Evolutionary conservation across 1,284 basidiomycete species (phyloP), one percentile per base, ranked within the genome.

Genomic region (Pyrrhoderma noxium): DNA sequence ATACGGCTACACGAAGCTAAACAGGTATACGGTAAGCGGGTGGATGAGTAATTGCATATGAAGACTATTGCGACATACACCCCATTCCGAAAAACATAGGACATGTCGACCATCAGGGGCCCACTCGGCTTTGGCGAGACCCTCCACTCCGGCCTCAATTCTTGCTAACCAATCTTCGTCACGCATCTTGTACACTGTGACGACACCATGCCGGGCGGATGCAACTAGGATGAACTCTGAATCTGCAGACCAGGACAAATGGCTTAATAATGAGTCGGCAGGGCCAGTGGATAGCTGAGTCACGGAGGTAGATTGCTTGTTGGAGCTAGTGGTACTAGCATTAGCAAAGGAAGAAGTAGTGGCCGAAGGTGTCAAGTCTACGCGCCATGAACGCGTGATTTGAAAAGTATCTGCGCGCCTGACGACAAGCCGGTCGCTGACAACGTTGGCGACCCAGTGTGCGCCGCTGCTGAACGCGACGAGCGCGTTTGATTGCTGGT

Each of bases 31-130:
- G 27, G 27, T 31, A 31, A 41, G 23, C 36, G 31, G 14, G 57
- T 27, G 45, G 48, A 40, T 34, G 3, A 31, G 34, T 38, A 38
- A 46, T 47, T 23, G 45, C 14, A 9, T 14, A 42, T 40, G 35
- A 21, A 21, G 45, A 41, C n/a, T 4, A 49, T 45, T 50, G 37
- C 51, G 3, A 78, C 89, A 71, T 67, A 93, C 91, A 57, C 84
- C 85, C 81, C 87, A 88, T 58, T 92, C 87, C 2, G 88, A 89
- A 66, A 90, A 93, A 58, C 87, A 91, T n/a, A 93, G 66, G 2
- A 93, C 71, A 14, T 80, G 80, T 39, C 88, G 73, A 7, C 86
- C 88, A 59, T 88, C 85, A 2, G 84, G 85, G 0, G 85, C 86
- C 90, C 90, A 94, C 62, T 92, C 88, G 13, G 82, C 87, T 60